These are phyloP conservation scores for Chalara sp. DNA, from an alignment of 2,329 filamentous ascomycete species.

Conservation along the genomic window DNA sequence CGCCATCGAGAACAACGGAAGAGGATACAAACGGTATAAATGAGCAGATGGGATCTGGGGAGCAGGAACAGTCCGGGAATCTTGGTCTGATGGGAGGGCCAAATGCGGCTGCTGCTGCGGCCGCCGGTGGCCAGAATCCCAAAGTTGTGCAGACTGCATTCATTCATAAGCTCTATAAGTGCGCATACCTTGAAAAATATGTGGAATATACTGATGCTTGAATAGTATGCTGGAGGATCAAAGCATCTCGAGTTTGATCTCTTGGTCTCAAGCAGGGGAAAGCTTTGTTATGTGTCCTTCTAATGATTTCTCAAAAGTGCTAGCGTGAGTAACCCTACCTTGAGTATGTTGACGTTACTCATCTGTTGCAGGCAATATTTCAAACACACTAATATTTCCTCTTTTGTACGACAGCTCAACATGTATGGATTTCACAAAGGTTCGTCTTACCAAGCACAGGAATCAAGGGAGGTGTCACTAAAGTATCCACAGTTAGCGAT, in stretches of 20 bases:
- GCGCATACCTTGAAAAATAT: constrained; percentile 29
- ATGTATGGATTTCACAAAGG: constrained; percentile 99
- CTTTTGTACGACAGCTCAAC: constrained; percentile 94
- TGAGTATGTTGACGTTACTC: constrained; percentile 6
- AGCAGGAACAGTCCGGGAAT: constrained; percentile 30
- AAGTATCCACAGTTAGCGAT: constrained; percentile 70
- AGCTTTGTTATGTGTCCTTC: constrained; percentile 99
- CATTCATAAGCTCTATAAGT: constrained; percentile 99
- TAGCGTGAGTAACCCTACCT: constrained; percentile 64
- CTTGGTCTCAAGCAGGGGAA: constrained; percentile 88
- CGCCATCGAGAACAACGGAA: constrained; percentile 25
- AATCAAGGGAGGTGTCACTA: constrained; percentile 4
- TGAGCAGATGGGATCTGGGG: constrained; percentile 23
- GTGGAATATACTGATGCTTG: constrained; percentile 11
- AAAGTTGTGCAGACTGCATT: constrained; percentile 98
- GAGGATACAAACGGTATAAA: constrained; percentile 28
- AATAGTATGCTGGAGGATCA: constrained; percentile 91
- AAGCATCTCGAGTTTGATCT: constrained; percentile 89
- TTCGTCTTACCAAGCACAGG: constrained; percentile 32
- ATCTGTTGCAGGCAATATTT: constrained; percentile 74
- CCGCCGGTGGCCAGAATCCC: constrained; percentile 78
- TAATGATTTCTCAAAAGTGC: constrained; percentile 93
- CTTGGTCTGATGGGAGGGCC: constrained; percentile 22
- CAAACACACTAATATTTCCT: constrained; percentile 98
- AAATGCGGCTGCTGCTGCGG: constrained; percentile 38